phyloP scores from a whole-genome alignment of 2,329 filamentous ascomycete genomes.

The Penicillium sp. region DNA sequence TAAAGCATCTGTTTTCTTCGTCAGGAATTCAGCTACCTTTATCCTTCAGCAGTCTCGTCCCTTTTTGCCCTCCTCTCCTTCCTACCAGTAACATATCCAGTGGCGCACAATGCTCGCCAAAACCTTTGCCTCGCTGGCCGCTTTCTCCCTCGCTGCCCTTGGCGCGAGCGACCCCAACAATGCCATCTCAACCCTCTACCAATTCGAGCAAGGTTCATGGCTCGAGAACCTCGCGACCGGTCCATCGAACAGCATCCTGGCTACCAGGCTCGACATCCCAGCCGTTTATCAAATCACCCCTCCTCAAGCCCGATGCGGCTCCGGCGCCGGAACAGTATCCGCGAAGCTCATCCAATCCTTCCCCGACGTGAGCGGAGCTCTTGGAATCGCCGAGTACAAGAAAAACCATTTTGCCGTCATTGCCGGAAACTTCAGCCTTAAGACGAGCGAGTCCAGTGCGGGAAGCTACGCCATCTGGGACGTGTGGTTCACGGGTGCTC shows the following conservation, averaged over 20 bases:
- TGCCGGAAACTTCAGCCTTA: not conserved
- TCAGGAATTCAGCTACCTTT: not conserved
- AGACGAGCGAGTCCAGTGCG: not conserved
- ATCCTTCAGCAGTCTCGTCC: not conserved
- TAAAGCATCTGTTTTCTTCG: not conserved
- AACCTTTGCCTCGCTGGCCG: not conserved
- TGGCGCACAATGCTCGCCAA: not conserved
- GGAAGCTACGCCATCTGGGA: not conserved
- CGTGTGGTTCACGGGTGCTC: not conserved
- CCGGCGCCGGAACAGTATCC: not conserved
- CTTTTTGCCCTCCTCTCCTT: not conserved
- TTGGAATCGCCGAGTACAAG: not conserved
- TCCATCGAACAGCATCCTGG: not conserved
- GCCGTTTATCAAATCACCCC: not conserved
- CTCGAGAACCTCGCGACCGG: not conserved
- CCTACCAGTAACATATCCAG: no score
- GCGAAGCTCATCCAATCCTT: not conserved
- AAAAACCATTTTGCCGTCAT: not conserved
- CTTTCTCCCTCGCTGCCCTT: not conserved
- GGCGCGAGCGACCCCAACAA: not conserved
- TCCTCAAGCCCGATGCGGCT: not conserved
- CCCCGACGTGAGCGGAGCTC: not conserved
- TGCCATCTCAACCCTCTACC: not conserved
- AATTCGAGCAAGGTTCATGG: not conserved
- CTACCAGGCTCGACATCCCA: not conserved